Evolutionary conservation across 2,329 filamentous ascomycete genomes (phyloP).

Genomic region (Penicillium brevicompactum): DNA sequence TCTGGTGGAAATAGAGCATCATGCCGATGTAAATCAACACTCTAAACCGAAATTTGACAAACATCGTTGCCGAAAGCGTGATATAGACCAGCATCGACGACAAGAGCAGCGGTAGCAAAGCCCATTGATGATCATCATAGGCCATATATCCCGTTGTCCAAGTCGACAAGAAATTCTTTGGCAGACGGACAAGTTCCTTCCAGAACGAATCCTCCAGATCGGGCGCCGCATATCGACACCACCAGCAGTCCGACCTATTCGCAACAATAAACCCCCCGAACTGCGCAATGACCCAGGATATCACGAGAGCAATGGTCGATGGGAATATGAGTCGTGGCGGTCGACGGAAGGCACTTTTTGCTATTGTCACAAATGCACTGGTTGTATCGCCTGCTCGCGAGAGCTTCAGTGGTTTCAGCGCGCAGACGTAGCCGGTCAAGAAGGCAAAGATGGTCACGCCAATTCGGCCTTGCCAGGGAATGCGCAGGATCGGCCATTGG

Average conservation of each 20-base stretch:
- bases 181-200: slow-evolving; percentile 49
- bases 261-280: slow-evolving; percentile 53
- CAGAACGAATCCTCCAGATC: slow-evolving; percentile 46
- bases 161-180: slow-evolving; percentile 49
- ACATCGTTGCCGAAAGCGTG: slow-evolving; percentile 46
- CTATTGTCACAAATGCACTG: slow-evolving; percentile 51
- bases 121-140: slow-evolving; percentile 60
- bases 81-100: slow-evolving; percentile 56
- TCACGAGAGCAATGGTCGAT: slow-evolving; percentile 53
- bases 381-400: slow-evolving; percentile 49
- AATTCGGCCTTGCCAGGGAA: slow-evolving; percentile 57
- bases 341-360: slow-evolving; percentile 57
- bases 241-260: slow-evolving; percentile 52
- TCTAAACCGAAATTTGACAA: slow-evolving; percentile 52
- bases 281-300: slow-evolving; percentile 54
- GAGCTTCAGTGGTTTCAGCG: slow-evolving; percentile 56
- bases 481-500: slow-evolving; percentile 56
- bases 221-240: slow-evolving; percentile 55
- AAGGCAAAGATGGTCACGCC: slow-evolving; percentile 61
- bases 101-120: slow-evolving; percentile 52
- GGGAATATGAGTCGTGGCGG: slow-evolving; percentile 56
- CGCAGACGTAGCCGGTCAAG: slow-evolving; percentile 59
- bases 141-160: slow-evolving; percentile 56
- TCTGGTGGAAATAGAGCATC: slow-evolving; percentile 53
- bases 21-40: slow-evolving; percentile 50